Evolutionary conservation across 768 basidiomycete genomes (phyloP).

Genomic region (Baorangia bicolor): DNA sequence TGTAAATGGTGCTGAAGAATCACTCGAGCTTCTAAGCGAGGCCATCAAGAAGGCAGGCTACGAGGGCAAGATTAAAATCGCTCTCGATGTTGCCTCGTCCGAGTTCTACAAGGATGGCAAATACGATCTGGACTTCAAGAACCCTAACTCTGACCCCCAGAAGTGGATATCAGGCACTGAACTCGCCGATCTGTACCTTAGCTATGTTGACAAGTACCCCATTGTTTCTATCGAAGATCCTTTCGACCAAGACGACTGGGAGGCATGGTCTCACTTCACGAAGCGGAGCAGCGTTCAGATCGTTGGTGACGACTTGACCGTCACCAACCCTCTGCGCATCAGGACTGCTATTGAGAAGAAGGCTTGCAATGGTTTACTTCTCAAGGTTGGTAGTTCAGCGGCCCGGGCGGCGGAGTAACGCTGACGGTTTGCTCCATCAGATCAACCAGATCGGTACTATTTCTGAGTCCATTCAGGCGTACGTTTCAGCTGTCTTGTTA

Average conservation of each 20-base stretch:
- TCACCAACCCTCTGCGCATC: conserved; percentile 96
- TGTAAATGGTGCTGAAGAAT: conserved; percentile 95
- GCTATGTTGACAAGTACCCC: conserved; percentile 89
- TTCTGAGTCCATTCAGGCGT: conserved; percentile 99
- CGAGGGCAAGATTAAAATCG: conserved; percentile 98
- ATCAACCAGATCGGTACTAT: conserved; percentile 99
- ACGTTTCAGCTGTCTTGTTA: conserved; percentile 34
- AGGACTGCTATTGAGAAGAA: conserved; percentile 99
- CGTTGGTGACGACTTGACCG: conserved; percentile 95
- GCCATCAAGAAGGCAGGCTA: conserved; percentile 99
- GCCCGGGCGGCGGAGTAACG: neutral
- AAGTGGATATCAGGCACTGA: conserved; percentile 94
- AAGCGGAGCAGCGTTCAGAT: conserved; percentile 78
- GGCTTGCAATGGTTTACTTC: conserved; percentile 96
- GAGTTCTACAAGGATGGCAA: conserved; percentile 99
- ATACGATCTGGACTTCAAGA: conserved; percentile 99
- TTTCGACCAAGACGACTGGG: conserved; percentile 99
- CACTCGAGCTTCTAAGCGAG: conserved; percentile 91
- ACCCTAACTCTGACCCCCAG: conserved; percentile 96
- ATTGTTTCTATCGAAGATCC: conserved; percentile 97
- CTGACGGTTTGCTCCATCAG: conserved; percentile 30
- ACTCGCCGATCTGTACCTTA: conserved; percentile 90
- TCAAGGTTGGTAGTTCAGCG: conserved; percentile 59
- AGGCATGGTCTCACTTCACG: conserved; percentile 95
- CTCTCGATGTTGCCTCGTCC: conserved; percentile 96